A percentile compares a stretch with the other conserved stretches of the same genome.
phyloP scores from a whole-genome alignment of 2,329 filamentous ascomycete genomes.

The Colletotrichum trifolii region DNA sequence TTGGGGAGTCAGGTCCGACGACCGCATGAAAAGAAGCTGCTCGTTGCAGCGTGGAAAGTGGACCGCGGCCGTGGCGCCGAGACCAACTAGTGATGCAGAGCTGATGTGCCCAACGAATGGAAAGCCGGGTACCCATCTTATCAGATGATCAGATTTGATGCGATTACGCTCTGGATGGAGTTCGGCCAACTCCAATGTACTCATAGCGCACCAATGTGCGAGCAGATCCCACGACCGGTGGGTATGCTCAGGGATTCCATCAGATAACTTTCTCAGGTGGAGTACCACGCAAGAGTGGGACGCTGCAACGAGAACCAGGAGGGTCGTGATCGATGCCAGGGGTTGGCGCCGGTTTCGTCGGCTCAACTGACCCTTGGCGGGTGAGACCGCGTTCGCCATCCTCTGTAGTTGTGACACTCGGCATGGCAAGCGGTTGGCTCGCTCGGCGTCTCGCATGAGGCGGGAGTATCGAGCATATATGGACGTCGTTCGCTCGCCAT shows the following conservation, averaged over 20 bases:
- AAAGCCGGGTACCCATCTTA: slow-evolving; percentile 32
- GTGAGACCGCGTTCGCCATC: not conserved
- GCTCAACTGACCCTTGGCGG: slow-evolving; percentile 28
- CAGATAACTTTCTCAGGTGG: slow-evolving; percentile 31
- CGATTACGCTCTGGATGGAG: slow-evolving; percentile 29
- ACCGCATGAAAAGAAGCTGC: not conserved
- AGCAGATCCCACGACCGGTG: not conserved
- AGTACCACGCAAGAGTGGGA: slow-evolving; percentile 21
- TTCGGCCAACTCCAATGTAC: slow-evolving; percentile 1
- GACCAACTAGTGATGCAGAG: slow-evolving; percentile 25
- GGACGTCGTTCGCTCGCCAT: not conserved
- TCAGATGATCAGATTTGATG: slow-evolving; percentile 39
- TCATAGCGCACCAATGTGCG: not conserved
- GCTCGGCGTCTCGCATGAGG: slow-evolving; percentile 21
- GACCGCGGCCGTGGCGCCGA: slow-evolving; percentile 20
- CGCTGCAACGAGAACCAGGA: not conserved
- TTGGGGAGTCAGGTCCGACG: not conserved
- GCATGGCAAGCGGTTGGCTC: slow-evolving; percentile 32
- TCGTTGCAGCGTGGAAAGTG: slow-evolving; percentile 6
- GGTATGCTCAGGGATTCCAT: slow-evolving; percentile 10
- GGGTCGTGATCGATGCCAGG: slow-evolving; percentile 24
- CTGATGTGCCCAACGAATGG: slow-evolving; percentile 26
- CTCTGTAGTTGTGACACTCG: slow-evolving; percentile 4
- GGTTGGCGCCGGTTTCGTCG: slow-evolving; percentile 29
- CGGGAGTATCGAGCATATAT: slow-evolving; percentile 25